phyloP scores from a whole-genome alignment of 163 green algal species.

The Trebouxiophyceae sp. region DNA sequence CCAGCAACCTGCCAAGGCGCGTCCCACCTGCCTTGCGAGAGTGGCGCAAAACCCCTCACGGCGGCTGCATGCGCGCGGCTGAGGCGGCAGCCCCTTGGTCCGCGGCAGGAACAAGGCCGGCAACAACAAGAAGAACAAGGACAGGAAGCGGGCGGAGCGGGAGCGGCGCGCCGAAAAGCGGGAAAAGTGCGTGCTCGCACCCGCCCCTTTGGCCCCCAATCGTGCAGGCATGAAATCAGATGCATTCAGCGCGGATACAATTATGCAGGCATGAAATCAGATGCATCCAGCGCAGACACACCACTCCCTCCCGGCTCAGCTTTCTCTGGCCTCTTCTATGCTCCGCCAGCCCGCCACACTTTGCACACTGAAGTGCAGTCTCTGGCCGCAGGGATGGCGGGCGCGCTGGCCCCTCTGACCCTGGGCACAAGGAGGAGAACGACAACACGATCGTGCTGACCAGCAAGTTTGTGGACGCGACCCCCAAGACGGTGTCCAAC shows the following conservation, averaged over 20 bases:
- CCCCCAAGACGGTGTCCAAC: too few species aligned
- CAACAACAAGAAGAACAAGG: slow-evolving; percentile 2
- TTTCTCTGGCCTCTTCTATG: too few species aligned
- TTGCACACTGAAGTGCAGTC: too few species aligned
- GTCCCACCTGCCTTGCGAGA: too few species aligned
- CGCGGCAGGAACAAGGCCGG: background rate
- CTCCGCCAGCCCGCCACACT: too few species aligned
- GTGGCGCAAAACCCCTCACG: background rate
- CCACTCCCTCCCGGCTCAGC: too few species aligned
- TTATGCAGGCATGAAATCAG: too few species aligned
- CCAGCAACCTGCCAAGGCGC: too few species aligned
- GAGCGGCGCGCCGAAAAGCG: background rate
- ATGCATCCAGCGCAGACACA: too few species aligned
- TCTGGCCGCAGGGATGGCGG: too few species aligned
- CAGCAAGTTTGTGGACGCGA: background rate
- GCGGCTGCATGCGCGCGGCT: background rate
- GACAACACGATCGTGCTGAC: background rate
- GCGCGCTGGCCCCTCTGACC: background rate
- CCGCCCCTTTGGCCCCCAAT: background rate
- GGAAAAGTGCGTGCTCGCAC: background rate
- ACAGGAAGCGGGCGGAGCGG: background rate
- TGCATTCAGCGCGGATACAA: too few species aligned
- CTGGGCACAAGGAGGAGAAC: background rate
- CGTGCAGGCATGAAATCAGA: too few species aligned
- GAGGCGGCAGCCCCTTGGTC: background rate